Evolutionary conservation across 495 filamentous ascomycete species (phyloP).

Genomic region (Aspergillus egyptiacus): DNA sequence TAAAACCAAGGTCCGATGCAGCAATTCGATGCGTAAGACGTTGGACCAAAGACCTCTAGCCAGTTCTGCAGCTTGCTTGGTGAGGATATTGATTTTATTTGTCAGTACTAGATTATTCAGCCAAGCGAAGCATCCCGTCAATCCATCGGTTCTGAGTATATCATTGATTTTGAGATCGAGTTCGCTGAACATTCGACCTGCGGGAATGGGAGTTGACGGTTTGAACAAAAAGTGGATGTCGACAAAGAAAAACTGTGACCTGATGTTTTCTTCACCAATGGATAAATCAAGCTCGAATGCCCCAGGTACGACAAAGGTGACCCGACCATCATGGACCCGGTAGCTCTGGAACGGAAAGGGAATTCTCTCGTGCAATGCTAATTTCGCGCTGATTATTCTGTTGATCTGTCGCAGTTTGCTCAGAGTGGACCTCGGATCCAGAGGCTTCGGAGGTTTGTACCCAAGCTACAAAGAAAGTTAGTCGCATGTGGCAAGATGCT

Average conservation of each 20-base stretch:
- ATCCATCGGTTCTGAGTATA: slow-evolving; percentile 55
- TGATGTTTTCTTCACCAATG: slow-evolving; percentile 71
- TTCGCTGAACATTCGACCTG: slow-evolving; percentile 49
- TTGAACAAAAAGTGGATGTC: slow-evolving; percentile 81
- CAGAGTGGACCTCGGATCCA: slow-evolving; percentile 60
- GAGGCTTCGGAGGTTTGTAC: slow-evolving; percentile 68
- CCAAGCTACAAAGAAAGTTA: slow-evolving; percentile 48
- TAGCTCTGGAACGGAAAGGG: slow-evolving; percentile 69
- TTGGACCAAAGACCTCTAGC: slow-evolving; percentile 65
- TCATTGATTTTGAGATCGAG: slow-evolving; percentile 69
- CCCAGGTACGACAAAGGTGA: slow-evolving; percentile 71
- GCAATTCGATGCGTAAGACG: slow-evolving; percentile 62
- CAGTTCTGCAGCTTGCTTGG: slow-evolving; percentile 67
- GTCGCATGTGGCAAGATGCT: slow-evolving; percentile 9
- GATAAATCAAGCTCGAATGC: slow-evolving; percentile 94
- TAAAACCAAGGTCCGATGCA: slow-evolving; percentile 73
- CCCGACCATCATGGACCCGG: slow-evolving; percentile 68
- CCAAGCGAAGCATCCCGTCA: slow-evolving; percentile 73
- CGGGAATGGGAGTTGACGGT: slow-evolving; percentile 58
- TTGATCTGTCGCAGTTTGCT: slow-evolving; percentile 73
- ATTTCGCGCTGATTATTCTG: slow-evolving; percentile 68
- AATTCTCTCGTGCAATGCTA: slow-evolving; percentile 69
- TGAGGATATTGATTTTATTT: slow-evolving; percentile 75
- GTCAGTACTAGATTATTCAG: slow-evolving; percentile 81
- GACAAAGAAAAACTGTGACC: slow-evolving; percentile 84